Conservation (phyloP, 345 rosid genomes). For the Pelargonium nanum region DNA sequence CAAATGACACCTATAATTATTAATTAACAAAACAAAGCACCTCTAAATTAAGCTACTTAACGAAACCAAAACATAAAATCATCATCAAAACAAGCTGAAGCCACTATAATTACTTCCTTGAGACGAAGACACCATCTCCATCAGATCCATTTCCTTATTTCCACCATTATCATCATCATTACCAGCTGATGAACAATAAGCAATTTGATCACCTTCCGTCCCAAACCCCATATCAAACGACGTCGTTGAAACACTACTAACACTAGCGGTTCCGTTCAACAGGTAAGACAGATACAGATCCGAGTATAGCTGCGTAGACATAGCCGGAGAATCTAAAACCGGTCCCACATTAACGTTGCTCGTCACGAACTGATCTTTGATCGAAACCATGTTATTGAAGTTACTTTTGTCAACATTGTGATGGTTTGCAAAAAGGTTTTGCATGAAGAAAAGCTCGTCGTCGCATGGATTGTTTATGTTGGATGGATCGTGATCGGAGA, state of each 20-base stretch:
- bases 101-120: slow-evolving; percentile 17
- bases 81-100: neutral
- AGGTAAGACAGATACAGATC: slow-evolving; percentile 52
- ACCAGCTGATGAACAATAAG: no score
- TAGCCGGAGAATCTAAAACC: slow-evolving; percentile 10
- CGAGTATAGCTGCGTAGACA: slow-evolving; percentile 29
- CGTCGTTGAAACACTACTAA: no score
- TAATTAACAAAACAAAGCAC: no score
- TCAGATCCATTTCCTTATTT: slow-evolving; percentile 75
- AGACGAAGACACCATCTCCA: slow-evolving; percentile 73
- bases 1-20: no score
- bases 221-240: no score
- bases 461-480: no score
- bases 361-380: slow-evolving; percentile 5
- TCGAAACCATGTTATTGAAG: slow-evolving; percentile 10
- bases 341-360: neutral
- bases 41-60: no score
- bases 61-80: no score
- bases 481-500: no score
- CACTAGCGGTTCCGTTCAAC: slow-evolving; percentile 33
- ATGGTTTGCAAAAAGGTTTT: slow-evolving; percentile 39
- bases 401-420: slow-evolving; percentile 2
- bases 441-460: slow-evolving; percentile 60
- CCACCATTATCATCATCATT: slow-evolving; percentile 3
- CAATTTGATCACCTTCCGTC: no score